Base-by-base conservation (phyloP, 192 early-diverging fungal species). In the Backusella australiensis region DNA sequence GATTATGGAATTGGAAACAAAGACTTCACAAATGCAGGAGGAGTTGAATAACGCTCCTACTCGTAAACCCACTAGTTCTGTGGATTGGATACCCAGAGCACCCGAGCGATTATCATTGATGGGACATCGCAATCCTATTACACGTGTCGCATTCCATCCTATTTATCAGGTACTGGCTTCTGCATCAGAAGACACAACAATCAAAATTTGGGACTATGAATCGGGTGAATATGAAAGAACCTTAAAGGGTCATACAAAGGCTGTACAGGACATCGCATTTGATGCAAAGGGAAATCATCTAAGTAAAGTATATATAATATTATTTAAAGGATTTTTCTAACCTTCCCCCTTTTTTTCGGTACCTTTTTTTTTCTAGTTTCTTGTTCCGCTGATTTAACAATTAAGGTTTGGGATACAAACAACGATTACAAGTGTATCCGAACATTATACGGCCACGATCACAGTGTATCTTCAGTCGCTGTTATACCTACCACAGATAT, bases 141-240 rank as follows among this genome's bases (percentile, higher is more conserved):
- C 94, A 19, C 80, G 90, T 41, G 89, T 98, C 17, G 85, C 89
- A 21, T 95, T 97, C 76, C 97, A 98, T 76, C 97, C 97, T 23
- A 86, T 96, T 41, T 96, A 91, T 78, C 85, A 90, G 19, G 74
- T 93, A 6, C 68, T 97, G n/a, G 95, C 94, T 0, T 90, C 97
- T 4, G 93, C 94, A 17, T 92, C 92, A 15, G 97, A 99, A 78
- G 97, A 99, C 74, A 91, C 94, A 59, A 92, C 96, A 0, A 92
- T 98, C 69, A 94, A 95, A 76, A 90, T 98, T 39, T 99, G 93
- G 93, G 97, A 98, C 85, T 91, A 92, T 66, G 97, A 99, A 79
- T 90, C 95, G 14, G 96, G 94, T 49, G 93, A 94, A 52, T 97
- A 94, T 84, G 97, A 98, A 81, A 83, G 93, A 39, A 96, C 97